phyloP scores from a whole-genome alignment of 305 asterid genomes.

The Fraxinus nigra region DNA sequence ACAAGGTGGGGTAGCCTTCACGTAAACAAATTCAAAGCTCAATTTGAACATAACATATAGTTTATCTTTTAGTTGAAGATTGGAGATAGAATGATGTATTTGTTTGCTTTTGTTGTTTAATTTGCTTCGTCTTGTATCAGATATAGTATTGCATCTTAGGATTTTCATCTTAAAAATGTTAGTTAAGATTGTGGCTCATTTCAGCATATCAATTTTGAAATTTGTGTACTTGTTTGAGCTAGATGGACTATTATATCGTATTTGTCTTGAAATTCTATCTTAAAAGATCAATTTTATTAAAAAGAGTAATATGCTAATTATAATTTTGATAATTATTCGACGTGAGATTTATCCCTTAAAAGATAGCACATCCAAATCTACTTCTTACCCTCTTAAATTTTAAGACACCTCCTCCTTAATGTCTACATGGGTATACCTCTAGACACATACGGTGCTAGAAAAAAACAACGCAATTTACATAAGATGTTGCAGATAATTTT shows the following conservation, averaged over 20 bases:
- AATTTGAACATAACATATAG: not conserved
- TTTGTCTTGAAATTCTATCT: no score
- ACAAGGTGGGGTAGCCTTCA: not conserved
- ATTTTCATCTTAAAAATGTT: no score
- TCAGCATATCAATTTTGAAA: no score
- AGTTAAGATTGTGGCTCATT: no score
- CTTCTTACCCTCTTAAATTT: not conserved
- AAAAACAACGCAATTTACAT: not conserved
- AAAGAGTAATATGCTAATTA: no score
- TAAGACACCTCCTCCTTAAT: not conserved
- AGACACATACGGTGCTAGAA: not conserved
- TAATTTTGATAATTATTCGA: no score
- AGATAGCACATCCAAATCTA: not conserved
- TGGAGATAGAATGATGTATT: not conserved
- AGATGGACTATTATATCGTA: no score
- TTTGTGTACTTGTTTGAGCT: no score
- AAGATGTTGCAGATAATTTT: not conserved
- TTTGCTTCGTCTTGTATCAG: not conserved
- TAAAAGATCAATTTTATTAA: no score
- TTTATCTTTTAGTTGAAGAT: not conserved
- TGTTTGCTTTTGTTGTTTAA: not conserved
- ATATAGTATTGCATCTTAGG: no score
- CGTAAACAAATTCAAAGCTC: not conserved
- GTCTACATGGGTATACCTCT: not conserved
- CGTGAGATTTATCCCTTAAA: no score